Conservation (phyloP, 2,329 filamentous ascomycete species). For the Samsoniella hepiali region DNA sequence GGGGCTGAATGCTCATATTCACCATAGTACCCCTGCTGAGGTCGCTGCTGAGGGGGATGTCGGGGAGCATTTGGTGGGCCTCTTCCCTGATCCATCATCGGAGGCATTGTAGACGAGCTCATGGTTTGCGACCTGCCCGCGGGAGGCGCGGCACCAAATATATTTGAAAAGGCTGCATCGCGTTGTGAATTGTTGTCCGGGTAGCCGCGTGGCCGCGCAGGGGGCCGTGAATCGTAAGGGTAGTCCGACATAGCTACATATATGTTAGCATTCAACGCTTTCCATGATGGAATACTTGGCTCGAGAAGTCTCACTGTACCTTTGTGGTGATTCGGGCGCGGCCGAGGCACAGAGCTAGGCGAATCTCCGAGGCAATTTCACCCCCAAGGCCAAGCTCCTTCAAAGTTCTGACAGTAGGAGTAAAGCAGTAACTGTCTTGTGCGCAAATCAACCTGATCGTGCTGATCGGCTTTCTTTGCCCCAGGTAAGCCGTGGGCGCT, state of each 20-base stretch:
- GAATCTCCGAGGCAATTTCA: constrained; percentile 11
- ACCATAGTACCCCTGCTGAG: constrained; percentile 36
- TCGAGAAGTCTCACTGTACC: not conserved
- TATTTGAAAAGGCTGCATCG: constrained; percentile 93
- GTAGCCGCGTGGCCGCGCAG: constrained; percentile 48
- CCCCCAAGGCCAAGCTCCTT: not conserved
- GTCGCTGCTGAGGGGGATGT: constrained; percentile 58
- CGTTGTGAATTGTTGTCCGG: constrained; percentile 63
- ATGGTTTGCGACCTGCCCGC: constrained; percentile 92
- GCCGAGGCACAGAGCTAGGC: not conserved
- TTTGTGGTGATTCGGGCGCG: not conserved
- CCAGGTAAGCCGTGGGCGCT: not conserved
- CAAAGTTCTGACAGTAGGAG: not conserved
- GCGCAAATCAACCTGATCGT: not conserved
- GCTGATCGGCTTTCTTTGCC: not conserved
- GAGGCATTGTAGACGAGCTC: constrained; percentile 67
- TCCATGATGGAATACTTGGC: not conserved
- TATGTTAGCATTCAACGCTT: not conserved
- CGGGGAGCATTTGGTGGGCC: constrained; percentile 52
- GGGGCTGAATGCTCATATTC: constrained; percentile 29
- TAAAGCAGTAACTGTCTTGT: not conserved
- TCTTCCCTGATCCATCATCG: constrained; percentile 53
- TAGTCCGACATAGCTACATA: constrained; percentile 54
- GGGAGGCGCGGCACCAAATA: constrained; percentile 84
- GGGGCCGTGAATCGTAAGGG: constrained; percentile 48